These are phyloP conservation scores for Bocquillonia castaneifolia DNA, from an alignment of 441 rosid species.

Conservation along the genomic window DNA sequence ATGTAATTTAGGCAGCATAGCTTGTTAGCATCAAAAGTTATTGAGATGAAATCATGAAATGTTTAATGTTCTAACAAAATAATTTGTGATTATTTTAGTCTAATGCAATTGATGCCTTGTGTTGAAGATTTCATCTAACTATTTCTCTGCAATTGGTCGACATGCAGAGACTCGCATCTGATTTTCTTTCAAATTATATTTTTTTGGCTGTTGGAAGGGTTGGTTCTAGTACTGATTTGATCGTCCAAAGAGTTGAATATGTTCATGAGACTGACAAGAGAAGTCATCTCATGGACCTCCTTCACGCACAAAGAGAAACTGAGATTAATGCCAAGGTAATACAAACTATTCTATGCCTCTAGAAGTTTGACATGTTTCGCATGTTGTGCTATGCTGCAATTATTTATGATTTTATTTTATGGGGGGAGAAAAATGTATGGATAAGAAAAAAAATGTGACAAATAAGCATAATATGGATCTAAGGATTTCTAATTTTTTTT, in stretches of 20 bases:
- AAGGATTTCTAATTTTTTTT: background rate
- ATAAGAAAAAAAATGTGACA: background rate
- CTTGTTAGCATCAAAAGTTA: background rate
- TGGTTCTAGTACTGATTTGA: constrained; percentile 96
- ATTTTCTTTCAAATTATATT: constrained; percentile 65
- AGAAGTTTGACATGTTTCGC: background rate
- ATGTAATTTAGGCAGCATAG: background rate
- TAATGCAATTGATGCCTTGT: background rate
- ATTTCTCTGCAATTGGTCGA: background rate
- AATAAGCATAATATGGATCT: too few relatives aligned
- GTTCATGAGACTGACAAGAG: constrained; percentile 87
- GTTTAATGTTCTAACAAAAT: too few relatives aligned
- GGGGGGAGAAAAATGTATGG: background rate
- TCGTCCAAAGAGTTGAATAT: constrained; percentile 82
- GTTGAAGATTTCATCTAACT: background rate
- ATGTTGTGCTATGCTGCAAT: background rate
- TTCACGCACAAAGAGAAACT: constrained; percentile 80
- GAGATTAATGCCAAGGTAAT: constrained; percentile 71
- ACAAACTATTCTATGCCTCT: background rate
- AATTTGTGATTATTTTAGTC: background rate
- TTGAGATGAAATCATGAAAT: background rate
- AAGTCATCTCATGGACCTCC: constrained; percentile 94
- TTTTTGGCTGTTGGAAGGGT: constrained; percentile 94
- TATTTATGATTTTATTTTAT: background rate
- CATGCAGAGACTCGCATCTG: constrained; percentile 89